Evolutionary conservation across 1,139 yeast species (phyloP), one percentile per base, ranked within the genome.

Genomic region (Candida smagusa): DNA sequence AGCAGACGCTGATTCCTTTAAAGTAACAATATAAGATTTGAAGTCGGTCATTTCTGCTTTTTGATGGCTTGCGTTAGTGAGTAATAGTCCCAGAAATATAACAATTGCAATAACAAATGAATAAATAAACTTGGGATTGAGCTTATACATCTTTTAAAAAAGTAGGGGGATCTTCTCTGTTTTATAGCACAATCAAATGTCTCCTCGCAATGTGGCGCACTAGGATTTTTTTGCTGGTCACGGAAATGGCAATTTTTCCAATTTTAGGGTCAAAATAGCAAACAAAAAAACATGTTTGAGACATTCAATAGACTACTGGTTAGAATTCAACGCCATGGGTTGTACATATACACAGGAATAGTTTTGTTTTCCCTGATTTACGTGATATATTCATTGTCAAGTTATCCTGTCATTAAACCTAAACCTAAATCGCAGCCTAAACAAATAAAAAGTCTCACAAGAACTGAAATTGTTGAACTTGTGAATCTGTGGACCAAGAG

Each of bases 1-100:
- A 27, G 60, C 63, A 21, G 61, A 48, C 23, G 57, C 60, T 22
- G 59, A 38, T 28, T 67, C 72, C 51, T 66, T 67, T 40, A 66
- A 61, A 34, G 72, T 66, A 36, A 67, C 50, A 42, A 67, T 66
- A 53, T 67, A 67, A 26, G 59, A 50, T 47, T 62, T 65, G 42
- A 53, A 52, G 39, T 39, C 48, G 26, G 53, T 30, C 53, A 49
- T 49, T 35, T 39, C 39, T 7, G 30, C 19, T 13, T 8, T 30
- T 12, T 21, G 30, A 13, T 13, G 29, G 23, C 9, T 31, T 16
- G 13, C 12, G 21, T 24, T 6, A 21, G 35, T 39, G 35, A 25
- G 31, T 12, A 29, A 25, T n/a, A 35, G 29, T n/a, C 40, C 36
- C 7, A 30, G 28, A 22, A 40, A 12, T 22, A 37, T 22, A 9